Percentiles rank a stretch among this genome's conserved stretches.
phyloP scores from a whole-genome alignment of 345 rosid genomes.

The Bretschneidera sinensis region DNA sequence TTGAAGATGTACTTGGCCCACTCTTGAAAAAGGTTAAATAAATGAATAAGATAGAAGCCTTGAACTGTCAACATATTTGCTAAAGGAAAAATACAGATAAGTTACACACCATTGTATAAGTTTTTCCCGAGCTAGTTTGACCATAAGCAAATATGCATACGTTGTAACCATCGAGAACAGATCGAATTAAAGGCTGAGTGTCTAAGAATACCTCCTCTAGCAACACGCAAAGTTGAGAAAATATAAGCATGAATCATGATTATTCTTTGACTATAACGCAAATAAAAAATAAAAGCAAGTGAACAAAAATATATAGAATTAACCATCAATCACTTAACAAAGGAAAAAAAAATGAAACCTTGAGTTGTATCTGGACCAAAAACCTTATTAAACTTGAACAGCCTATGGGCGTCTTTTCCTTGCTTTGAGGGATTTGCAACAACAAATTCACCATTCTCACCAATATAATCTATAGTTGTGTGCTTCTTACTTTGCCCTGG shows the following conservation, averaged over 20 bases:
- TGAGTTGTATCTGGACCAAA: constrained; percentile 76
- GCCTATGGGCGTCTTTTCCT: constrained; percentile 70
- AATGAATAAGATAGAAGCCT: constrained; percentile 12
- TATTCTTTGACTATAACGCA: constrained; percentile 2
- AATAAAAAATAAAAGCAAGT: not conserved
- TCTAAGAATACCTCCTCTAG: constrained; percentile 92
- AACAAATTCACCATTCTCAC: constrained; percentile 90
- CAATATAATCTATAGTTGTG: constrained; percentile 67
- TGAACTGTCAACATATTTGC: constrained; percentile 9
- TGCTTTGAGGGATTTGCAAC: constrained; percentile 77
- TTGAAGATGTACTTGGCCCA: constrained; percentile 73
- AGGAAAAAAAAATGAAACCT: constrained; percentile 40
- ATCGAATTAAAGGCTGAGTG: constrained; percentile 84
- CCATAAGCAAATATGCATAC: constrained; percentile 99
- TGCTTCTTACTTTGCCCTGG: constrained; percentile 73
- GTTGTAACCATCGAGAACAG: constrained; percentile 92
- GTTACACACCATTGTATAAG: constrained; percentile 81
- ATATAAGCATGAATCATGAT: not conserved
- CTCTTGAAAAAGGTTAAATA: constrained; percentile 42
- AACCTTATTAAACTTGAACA: constrained; percentile 90
- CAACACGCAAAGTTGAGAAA: constrained; percentile 10
- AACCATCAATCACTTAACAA: not conserved
- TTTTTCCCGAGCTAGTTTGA: constrained; percentile 99
- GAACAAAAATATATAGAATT: not conserved
- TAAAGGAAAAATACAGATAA: constrained; percentile 7